Conservation (phyloP, 2,329 filamentous ascomycete species). For the Chalaropsis ovoidea region DNA sequence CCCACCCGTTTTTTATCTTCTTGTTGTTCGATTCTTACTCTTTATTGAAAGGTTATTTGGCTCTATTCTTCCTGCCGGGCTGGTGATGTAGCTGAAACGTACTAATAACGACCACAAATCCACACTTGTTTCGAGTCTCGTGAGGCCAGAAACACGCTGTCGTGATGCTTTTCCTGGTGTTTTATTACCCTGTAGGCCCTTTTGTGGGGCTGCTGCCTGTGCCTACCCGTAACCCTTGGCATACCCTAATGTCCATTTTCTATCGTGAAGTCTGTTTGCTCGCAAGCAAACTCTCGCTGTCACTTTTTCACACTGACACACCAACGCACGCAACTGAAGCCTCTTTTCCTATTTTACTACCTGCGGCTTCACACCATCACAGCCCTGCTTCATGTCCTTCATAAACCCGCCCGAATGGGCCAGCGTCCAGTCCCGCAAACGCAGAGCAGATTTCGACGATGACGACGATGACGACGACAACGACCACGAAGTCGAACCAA, state of each 20-base stretch:
- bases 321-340: not conserved
- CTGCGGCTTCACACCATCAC: not conserved
- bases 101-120: not conserved
- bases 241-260: slow-evolving; percentile 14
- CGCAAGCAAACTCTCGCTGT: not conserved
- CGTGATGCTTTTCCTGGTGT: not conserved
- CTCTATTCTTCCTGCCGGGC: not conserved
- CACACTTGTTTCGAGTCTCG: not conserved
- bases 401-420: slow-evolving; percentile 22
- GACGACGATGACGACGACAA: slow-evolving; percentile 14
- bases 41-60: not conserved
- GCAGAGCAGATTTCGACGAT: slow-evolving; percentile 7
- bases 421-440: slow-evolving; percentile 19
- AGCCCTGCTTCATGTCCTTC: slow-evolving; percentile 4
- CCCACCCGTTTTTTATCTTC: not conserved
- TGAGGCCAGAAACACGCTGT: not conserved
- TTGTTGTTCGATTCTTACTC: not conserved
- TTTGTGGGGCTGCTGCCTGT: not conserved
- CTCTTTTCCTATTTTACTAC: not conserved
- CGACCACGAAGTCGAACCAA: not conserved
- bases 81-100: slow-evolving; percentile 6
- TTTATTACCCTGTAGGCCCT: not conserved
- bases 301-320: too few species aligned
- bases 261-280: not conserved
- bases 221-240: not conserved